These are phyloP conservation scores for Cyberlindnera meyerae DNA, from an alignment of 805 yeast genomes.

Conservation along the genomic window DNA sequence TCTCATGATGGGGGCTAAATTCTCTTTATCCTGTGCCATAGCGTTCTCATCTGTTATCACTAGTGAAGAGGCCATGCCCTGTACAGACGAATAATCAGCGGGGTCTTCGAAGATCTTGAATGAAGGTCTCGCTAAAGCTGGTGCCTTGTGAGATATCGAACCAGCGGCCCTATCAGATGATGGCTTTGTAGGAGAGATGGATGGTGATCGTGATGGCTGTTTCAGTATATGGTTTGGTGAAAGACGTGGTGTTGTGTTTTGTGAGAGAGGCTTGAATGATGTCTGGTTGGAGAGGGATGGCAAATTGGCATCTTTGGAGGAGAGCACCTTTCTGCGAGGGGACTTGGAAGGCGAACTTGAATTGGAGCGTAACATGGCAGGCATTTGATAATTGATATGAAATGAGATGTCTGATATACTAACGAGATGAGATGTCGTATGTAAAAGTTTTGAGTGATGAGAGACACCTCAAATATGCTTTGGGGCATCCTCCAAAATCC, in stretches of 20 bases:
- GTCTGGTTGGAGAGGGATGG: constrained; percentile 10
- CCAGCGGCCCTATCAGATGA: constrained; percentile 1
- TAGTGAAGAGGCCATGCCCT: constrained; percentile 11
- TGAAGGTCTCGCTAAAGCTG: constrained; percentile 5
- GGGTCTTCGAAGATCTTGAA: constrained; percentile 24
- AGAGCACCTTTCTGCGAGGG: constrained; percentile 22
- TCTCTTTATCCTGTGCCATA: constrained; percentile 16
- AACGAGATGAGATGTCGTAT: too few relatives aligned
- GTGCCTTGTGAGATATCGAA: constrained; percentile 4
- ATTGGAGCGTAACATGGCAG: constrained; percentile 9
- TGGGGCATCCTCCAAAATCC: too few relatives aligned
- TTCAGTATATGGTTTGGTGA: constrained; percentile 7
- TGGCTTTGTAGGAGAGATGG: constrained; percentile 10
- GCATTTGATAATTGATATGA: too few relatives aligned
- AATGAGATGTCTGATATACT: too few relatives aligned
- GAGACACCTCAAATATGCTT: too few relatives aligned
- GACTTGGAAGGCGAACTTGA: constrained; percentile 21
- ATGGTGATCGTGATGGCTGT: constrained; percentile 7
- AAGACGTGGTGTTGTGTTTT: constrained; percentile 12
- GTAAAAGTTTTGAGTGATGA: too few relatives aligned
- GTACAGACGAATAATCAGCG: constrained; percentile 19
- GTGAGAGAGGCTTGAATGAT: constrained; percentile 8
- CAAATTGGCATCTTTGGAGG: constrained; percentile 23
- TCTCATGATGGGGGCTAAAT: constrained; percentile 6
- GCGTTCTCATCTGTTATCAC: constrained; percentile 19